Evolutionary conservation across 2,329 filamentous ascomycete species (phyloP).

Genomic region (Coniosporium tulheliwenetii): DNA sequence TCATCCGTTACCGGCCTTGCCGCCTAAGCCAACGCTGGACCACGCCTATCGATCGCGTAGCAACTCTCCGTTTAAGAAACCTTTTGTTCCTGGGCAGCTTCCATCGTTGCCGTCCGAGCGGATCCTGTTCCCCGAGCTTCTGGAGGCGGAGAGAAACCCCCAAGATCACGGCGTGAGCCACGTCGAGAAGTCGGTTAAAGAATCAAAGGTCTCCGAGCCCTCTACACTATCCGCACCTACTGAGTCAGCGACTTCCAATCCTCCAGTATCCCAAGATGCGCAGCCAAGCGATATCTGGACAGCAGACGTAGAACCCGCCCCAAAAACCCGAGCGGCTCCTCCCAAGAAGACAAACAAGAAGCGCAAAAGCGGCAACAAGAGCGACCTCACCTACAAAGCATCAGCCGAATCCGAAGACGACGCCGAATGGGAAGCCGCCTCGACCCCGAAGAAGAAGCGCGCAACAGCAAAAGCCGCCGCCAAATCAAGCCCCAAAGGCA

Average conservation of each 20-base stretch:
- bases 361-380: constrained; percentile 17
- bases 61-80: constrained; percentile 1
- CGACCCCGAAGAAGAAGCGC: constrained; percentile 13
- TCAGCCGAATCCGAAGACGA: constrained; percentile 4
- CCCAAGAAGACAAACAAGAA: constrained; percentile 12
- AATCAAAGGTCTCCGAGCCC: too few species aligned
- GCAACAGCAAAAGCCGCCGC: constrained; percentile 7
- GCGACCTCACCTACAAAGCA: constrained; percentile 9
- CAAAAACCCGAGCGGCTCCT: constrained; percentile 1
- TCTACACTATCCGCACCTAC: too few species aligned
- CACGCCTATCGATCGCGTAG: constrained; percentile 1
- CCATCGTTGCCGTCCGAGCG: constrained; percentile 23
- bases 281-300: not conserved
- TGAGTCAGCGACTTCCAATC: too few species aligned
- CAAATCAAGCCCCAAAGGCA: constrained; percentile 3
- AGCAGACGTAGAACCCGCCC: not conserved
- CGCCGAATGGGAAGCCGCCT: constrained; percentile 3
- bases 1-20: constrained; percentile 20
- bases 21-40: constrained; percentile 1
- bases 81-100: constrained; percentile 17
- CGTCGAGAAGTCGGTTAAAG: too few species aligned
- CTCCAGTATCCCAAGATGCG: too few species aligned
- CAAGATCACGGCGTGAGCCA: too few species aligned
- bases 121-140: constrained; percentile 15
- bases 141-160: constrained; percentile 1